Base-by-base conservation (phyloP, 192 early-diverging fungal genomes). In the Linnemannia zychae region DNA sequence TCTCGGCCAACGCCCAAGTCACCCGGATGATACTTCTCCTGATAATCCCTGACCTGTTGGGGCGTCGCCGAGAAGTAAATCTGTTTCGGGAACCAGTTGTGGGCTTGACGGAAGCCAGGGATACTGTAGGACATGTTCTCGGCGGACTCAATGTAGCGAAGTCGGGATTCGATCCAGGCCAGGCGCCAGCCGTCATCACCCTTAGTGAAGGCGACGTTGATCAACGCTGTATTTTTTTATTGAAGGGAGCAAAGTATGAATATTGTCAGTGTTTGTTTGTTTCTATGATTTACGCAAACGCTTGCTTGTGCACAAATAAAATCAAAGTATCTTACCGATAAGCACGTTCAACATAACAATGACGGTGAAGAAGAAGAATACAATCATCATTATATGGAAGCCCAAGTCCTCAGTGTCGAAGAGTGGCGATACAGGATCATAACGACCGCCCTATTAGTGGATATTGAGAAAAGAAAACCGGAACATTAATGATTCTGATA, bases 121-220 rank as follows among this genome's bases (percentile, higher is more conserved):
- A 77, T 84, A 20, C 49, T 16, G 33, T 68, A 73, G 1, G 82
- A 77, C 82, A 84, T 84, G 36, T 84, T 84, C 60, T 84, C 82
- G 52, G 82, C 82, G 7, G 71, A 74, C 33, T 84, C 82, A 3
- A 78, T 77, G 52, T 66, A 84, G 2, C 72, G 75, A 22, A 84
- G 50, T 3, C 82, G 71, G 20, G 68, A 67, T 24, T 78, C 72
- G 40, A 75, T 65, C 82, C 82, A 84, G 5, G 71, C 77, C 13
- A 79, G 50, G 4, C 76, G 71, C 82, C 82, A 84, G 7, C 72
- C 53, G 17, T 78, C 72, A 16, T 79, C 82, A 36, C 77, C 82
- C 49, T 68, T 78, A 0, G 17, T 44, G 57, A 79, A 78, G 15
- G 82, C 76, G 16, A 71, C 73, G 34, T 84, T 84, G 57, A 84